These are phyloP conservation scores for Penicillium waksmanii DNA, from an alignment of 495 filamentous ascomycete genomes.

Conservation along the genomic window DNA sequence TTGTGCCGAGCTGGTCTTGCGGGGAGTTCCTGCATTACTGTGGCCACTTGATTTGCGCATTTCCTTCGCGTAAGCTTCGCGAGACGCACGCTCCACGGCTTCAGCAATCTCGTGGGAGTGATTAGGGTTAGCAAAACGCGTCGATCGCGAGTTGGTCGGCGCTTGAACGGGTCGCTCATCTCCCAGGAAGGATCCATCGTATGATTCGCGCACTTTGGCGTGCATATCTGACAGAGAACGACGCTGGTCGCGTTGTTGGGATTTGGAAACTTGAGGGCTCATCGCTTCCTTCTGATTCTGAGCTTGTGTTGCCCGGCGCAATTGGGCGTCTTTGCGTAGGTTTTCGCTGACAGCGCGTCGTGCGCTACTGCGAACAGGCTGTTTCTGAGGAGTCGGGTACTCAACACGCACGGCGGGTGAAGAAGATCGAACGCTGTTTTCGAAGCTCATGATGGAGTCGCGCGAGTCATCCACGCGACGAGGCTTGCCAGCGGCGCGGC, in stretches of 20 bases:
- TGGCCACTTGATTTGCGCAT: slow-evolving; percentile 33
- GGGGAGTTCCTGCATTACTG: slow-evolving; percentile 22
- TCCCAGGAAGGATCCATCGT: slow-evolving; percentile 56
- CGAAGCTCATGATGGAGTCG: slow-evolving; percentile 50
- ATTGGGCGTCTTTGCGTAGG: slow-evolving; percentile 49
- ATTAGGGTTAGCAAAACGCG: slow-evolving; percentile 58
- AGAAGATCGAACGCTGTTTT: slow-evolving; percentile 52
- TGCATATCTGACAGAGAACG: slow-evolving; percentile 58
- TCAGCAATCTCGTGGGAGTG: slow-evolving; percentile 49
- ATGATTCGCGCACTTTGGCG: slow-evolving; percentile 56
- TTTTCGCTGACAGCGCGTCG: slow-evolving; percentile 43
- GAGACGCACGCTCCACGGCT: slow-evolving; percentile 48
- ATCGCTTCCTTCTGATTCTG: slow-evolving; percentile 55
- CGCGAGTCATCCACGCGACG: slow-evolving; percentile 47
- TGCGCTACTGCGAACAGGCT: slow-evolving; percentile 26
- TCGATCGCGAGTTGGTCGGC: slow-evolving; percentile 51
- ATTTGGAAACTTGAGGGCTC: slow-evolving; percentile 43
- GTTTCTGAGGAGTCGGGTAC: slow-evolving; percentile 50
- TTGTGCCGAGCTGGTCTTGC: slow-evolving; percentile 23
- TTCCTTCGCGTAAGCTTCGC: slow-evolving; percentile 45
- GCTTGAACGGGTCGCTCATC: slow-evolving; percentile 56
- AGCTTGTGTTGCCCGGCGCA: slow-evolving; percentile 46
- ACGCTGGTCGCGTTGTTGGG: slow-evolving; percentile 40
- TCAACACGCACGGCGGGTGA: slow-evolving; percentile 52
- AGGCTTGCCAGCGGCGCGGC: slow-evolving; percentile 43